phyloP scores from a whole-genome alignment of 2,329 filamentous ascomycete genomes.

The Chrysosporium keratinophilum region DNA sequence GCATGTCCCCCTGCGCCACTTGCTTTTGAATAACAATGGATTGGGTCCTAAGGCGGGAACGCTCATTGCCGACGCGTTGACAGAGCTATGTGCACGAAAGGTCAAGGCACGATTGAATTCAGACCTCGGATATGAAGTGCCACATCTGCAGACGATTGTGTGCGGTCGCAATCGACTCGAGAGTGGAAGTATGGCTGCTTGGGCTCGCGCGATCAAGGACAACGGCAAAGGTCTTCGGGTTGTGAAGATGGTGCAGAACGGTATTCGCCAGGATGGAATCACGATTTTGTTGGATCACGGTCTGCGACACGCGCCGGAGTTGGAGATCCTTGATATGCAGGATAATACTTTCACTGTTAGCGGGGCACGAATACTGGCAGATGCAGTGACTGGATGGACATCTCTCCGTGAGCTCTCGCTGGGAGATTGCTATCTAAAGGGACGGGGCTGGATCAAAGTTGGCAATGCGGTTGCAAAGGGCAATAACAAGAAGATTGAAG shows the following conservation, averaged over 20 bases:
- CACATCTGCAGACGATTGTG: constrained; percentile 87
- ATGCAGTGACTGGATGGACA: constrained; percentile 63
- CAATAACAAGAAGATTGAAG: constrained; percentile 67
- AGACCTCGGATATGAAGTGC: constrained; percentile 60
- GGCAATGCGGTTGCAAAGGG: constrained; percentile 63
- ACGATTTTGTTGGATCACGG: constrained; percentile 68
- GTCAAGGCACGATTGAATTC: constrained; percentile 52
- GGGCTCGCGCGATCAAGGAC: constrained; percentile 77
- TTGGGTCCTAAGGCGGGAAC: constrained; percentile 85
- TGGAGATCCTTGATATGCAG: constrained; percentile 78
- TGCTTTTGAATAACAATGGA: constrained; percentile 97
- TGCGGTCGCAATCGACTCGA: constrained; percentile 93
- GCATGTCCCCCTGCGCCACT: constrained; percentile 81
- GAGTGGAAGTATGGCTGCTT: constrained; percentile 90
- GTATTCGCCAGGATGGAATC: constrained; percentile 89
- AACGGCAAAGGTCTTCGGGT: constrained; percentile 67
- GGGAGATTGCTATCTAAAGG: constrained; percentile 74
- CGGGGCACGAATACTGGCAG: constrained; percentile 68
- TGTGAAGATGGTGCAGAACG: constrained; percentile 97
- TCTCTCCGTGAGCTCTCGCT: constrained; percentile 73
- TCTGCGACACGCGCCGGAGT: constrained; percentile 55
- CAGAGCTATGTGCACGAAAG: constrained; percentile 73
- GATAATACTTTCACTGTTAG: constrained; percentile 90
- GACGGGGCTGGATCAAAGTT: constrained; percentile 64
- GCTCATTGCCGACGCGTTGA: constrained; percentile 77